Conservation (phyloP, 169 alveolate species). For the Eimeria praecox region DNA sequence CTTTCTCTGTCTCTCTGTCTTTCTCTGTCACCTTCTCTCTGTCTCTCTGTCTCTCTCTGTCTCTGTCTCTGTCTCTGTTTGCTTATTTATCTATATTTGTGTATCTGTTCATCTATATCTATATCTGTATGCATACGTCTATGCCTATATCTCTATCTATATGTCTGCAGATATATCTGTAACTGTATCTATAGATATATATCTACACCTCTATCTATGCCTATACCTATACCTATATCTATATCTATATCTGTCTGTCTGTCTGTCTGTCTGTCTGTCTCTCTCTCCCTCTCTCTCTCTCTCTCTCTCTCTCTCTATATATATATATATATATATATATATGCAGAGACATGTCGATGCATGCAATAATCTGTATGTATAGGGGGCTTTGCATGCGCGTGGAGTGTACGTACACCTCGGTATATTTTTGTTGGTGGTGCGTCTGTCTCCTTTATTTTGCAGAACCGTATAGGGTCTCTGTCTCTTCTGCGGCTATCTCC, state of each 20-base stretch:
- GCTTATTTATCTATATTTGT: too few species aligned
- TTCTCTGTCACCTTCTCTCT: neutral
- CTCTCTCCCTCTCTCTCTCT: neutral
- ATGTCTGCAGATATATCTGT: too few species aligned
- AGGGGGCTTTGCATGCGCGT: neutral
- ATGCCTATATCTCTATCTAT: too few species aligned
- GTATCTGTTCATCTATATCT: neutral
- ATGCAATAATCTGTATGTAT: neutral
- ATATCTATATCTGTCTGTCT: neutral
- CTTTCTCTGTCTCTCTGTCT: neutral
- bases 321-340: neutral
- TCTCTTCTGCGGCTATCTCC: conserved; percentile 50
- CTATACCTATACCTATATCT: too few species aligned
- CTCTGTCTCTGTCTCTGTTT: neutral
- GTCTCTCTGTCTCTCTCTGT: neutral
- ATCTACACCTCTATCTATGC: too few species aligned
- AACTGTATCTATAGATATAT: too few species aligned
- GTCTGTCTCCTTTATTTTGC: neutral
- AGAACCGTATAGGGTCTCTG: conserved; percentile 50
- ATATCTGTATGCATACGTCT: too few species aligned
- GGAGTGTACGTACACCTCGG: neutral
- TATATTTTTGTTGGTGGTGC: neutral
- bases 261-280: neutral
- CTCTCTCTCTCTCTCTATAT: neutral
- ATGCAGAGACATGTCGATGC: neutral